A percentile compares a stretch with the other conserved stretches of the same genome.
Conservation (phyloP, 768 basidiomycete genomes). For the Glaciozyma antarctica region DNA sequence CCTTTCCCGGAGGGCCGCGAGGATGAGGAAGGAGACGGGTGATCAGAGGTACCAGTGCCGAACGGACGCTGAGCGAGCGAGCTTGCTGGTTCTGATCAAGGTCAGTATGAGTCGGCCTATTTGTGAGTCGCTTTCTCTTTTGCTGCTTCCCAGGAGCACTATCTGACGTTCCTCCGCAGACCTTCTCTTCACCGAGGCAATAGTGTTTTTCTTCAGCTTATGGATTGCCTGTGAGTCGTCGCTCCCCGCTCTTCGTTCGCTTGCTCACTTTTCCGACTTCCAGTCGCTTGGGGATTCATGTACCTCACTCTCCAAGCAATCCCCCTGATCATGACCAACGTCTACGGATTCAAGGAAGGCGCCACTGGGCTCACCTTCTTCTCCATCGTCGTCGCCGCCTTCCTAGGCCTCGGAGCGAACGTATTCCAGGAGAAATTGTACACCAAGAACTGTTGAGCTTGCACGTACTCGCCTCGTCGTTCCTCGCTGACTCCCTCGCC, state of each 20-base stretch:
- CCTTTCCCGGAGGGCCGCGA: conserved; percentile 55
- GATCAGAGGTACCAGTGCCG: conserved; percentile 55
- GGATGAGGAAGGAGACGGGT: conserved; percentile 53
- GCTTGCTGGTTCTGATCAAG: conserved; percentile 56
- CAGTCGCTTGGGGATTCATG: conserved; percentile 64
- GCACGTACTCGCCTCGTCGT: not conserved
- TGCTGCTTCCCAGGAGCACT: not conserved
- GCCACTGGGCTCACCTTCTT: conserved; percentile 23
- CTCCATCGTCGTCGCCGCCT: conserved; percentile 2
- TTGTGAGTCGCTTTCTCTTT: conserved; percentile 23
- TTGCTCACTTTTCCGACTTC: conserved; percentile 47
- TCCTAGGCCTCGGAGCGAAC: conserved; percentile 6
- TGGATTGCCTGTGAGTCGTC: conserved; percentile 40
- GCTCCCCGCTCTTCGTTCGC: not conserved
- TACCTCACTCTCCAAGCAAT: conserved; percentile 54
- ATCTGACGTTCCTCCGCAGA: conserved; percentile 40
- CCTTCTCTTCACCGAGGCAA: conserved; percentile 59
- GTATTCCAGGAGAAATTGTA: conserved; percentile 14
- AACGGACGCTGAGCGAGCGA: conserved; percentile 55
- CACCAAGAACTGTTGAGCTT: not conserved
- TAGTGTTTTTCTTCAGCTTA: conserved; percentile 53
- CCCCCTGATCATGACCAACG: conserved; percentile 8
- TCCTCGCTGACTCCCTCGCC: not conserved
- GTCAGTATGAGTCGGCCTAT: conserved; percentile 40
- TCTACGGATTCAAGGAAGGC: conserved; percentile 19